Evolutionary conservation across 129 eudicot genomes (phyloP), one percentile per base, ranked within the genome.

Genomic region (Arctium minus): DNA sequence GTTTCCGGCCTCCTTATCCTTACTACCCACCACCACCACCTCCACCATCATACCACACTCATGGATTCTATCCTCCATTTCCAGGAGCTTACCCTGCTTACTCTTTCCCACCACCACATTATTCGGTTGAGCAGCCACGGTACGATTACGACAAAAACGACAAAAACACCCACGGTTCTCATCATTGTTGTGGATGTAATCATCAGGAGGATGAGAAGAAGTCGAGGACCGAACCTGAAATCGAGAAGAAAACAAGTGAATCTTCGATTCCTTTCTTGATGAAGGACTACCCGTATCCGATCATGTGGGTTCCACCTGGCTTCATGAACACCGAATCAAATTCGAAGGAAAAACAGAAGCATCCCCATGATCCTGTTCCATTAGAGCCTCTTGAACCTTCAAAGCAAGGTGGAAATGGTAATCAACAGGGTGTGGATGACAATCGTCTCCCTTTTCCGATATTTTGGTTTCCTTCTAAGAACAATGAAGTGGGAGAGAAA

Each of bases 111-210:
- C 87, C 92, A 36, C 91, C 92, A 3, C 83, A 86, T 80, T 89
- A 81, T 80, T 64, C 88, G 1, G 65, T 73, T 79, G 90, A 83
- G 80, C 76, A 81, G 46, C 96, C 94, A 2, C 77, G 80, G 60
- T 88, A 89, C 64, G 91, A 88, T 37, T 88, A 70, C 80, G 94
- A 92, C 72, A 90, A 88, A 70, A 82, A 76, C 17, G 72, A 92
- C 72, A 90, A 88, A 70, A 82, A 76, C 17, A 72, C 30, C 48
- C 64, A 68, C 0, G 56, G 31, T 5, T 84, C 74, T 65, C 85
- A 74, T 74, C 97, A 82, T 67, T 94, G 94, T 31, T 91, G 92
- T 70, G 94, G 92, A 12, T 92, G 96, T 76, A 86, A 86, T 10
- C 88, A 88, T 80, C 85, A 27, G 73, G 88, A 84, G 48, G 83